Base-by-base conservation (phyloP, 2,329 filamentous ascomycete species). In the Elsinoe ampelina region DNA sequence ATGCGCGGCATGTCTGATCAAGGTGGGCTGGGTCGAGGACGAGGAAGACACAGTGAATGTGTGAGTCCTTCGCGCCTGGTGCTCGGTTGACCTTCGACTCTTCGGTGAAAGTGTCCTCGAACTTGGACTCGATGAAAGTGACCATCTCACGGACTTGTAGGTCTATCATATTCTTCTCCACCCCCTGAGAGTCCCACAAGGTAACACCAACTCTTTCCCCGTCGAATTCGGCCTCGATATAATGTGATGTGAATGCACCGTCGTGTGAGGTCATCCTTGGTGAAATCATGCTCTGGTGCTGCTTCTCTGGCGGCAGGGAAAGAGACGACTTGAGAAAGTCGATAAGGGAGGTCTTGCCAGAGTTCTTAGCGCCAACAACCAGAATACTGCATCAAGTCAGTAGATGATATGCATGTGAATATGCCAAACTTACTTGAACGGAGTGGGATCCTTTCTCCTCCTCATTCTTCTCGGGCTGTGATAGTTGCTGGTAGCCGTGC, bases 31-130 rank as follows among this genome's bases (percentile, higher is more conserved):
- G 93, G 69, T 98, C 93, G 56, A 98, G 82, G 57, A 98, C 77
- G 57, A 97, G 79, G 73, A 98, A 95, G 56, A 90, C 90, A 63
- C 89, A 95, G 70, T 98, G 93, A 62, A 98, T 95, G 71, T 98
- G 93, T 52, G 92, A 96, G 75, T 98, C 93, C 69, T 90, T 88
- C 62, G 89, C 87, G 57, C 91, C 92, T 22, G 93, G 92, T 55
- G 91, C 90, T 65, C 93, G 87, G 60, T 96, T 80, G 47, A 98
- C 91, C 76, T 96, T 97, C 80, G 95, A 95, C 76, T 98, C 93
- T 73, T 98, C 93, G 50, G 83, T 83, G 69, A 98, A 95, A 0
- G 93, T 97, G 67, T 98, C 93, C 70, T 98, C 92, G 64, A 98
- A 98, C 72, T 97, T 97, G 76, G 87, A 92, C 76, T 98, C 93